Evolutionary conservation across 1,284 basidiomycete genomes (phyloP), one percentile per base, ranked within the genome.

Genomic region (Naganishia sp.): DNA sequence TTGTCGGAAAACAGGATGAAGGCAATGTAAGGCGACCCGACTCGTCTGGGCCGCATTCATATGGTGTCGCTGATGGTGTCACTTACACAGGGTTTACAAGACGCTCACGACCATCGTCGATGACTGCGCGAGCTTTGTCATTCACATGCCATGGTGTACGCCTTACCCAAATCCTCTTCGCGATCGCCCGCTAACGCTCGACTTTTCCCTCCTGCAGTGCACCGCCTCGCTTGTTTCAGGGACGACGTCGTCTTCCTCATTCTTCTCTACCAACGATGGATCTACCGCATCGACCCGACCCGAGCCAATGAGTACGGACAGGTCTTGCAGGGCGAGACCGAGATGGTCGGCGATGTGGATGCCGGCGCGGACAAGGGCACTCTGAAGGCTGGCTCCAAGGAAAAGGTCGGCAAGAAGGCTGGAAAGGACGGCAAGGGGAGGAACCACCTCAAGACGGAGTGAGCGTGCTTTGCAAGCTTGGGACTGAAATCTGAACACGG

Each of bases 231-330:
- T 0, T 81, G 80, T 68, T 81, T 82, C 80, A 85, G 92, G 69
- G 92, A 95, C 80, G 92, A 95, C 76, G 86, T 92, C 28, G 92
- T 95, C 63, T 94, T 95, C 43, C 53, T 64, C 59, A 67, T 71
- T 67, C 72, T 70, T 66, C 64, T 55, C 48, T 53, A 67, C 23
- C 72, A 95, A 88, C 87, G 92, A 67, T 97, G 90, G 90, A 94
- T 95, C 78, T 99, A 98, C 82, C 88, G 92, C 60, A 84, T 96
- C 74, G 95, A 99, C 82, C 90, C 88, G 72, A 90, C 89, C 72
- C 88, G 95, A 71, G 85, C 92, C 71, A 99, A 99, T 79, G 95
- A 98, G 82, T 97, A 92, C 76, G 94, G 94, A 65, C 90, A 94
- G 81, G 88, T 92, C 72, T 80, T 70, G 54, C 76, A 77, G 61